Evolutionary conservation across 2,329 filamentous ascomycete species (phyloP).

Genomic region (Pseudogymnoascus sp.): DNA sequence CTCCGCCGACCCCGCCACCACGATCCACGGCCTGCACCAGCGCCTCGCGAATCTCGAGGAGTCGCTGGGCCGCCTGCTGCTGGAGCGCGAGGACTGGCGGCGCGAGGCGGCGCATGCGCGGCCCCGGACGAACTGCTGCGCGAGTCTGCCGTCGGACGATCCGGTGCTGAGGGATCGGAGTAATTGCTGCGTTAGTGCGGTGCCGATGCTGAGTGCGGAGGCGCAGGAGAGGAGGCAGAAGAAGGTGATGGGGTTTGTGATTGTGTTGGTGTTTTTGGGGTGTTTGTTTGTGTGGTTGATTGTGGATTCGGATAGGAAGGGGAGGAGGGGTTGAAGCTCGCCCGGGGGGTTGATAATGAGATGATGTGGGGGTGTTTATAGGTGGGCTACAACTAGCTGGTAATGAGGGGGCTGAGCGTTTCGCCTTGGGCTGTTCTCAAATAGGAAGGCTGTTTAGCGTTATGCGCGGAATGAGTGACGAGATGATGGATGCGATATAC

Average conservation of each 20-base stretch:
- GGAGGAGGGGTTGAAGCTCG: background rate
- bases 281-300: constrained; percentile 6
- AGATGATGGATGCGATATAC: background rate
- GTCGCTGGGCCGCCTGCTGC: background rate
- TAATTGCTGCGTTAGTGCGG: background rate
- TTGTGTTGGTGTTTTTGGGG: background rate
- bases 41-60: background rate
- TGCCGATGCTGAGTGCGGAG: background rate
- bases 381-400: background rate
- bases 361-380: background rate
- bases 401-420: background rate
- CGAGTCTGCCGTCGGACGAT: background rate
- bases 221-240: constrained; percentile 2
- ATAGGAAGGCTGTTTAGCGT: background rate
- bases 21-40: background rate
- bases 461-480: background rate
- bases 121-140: background rate
- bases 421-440: background rate
- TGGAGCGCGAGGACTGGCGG: background rate
- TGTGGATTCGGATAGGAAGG: background rate
- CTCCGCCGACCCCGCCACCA: background rate
- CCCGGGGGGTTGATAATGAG: background rate
- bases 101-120: background rate
- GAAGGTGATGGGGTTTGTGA: background rate
- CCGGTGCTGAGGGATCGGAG: background rate